phyloP scores from a whole-genome alignment of 106 monocot species.

The Dioscorea alata region DNA sequence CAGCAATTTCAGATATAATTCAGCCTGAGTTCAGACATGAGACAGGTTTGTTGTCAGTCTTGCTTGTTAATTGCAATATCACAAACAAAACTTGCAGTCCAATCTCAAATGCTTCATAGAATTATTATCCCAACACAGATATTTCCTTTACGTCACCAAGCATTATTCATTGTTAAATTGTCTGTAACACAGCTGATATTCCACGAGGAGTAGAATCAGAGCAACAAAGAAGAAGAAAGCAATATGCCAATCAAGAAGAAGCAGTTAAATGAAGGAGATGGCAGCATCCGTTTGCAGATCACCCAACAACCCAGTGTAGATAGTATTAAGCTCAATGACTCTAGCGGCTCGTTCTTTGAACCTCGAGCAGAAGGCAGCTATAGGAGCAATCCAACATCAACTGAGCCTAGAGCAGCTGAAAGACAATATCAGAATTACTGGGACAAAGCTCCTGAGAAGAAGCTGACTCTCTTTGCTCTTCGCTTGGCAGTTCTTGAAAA shows the following conservation, averaged over 20 bases:
- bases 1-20: too few relatives aligned
- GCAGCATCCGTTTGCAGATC: neutral
- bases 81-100: too few relatives aligned
- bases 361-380: neutral
- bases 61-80: too few relatives aligned
- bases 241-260: neutral
- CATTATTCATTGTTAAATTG: too few relatives aligned
- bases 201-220: too few relatives aligned
- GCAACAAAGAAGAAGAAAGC: too few relatives aligned
- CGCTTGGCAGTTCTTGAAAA: slow-evolving; percentile 14
- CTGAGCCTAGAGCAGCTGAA: neutral
- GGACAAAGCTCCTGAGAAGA: slow-evolving; percentile 10
- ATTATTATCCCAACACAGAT: too few relatives aligned
- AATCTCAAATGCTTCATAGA: too few relatives aligned
- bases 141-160: too few relatives aligned
- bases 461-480: slow-evolving; percentile 17
- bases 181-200: too few relatives aligned
- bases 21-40: too few relatives aligned
- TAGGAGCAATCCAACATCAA: neutral
- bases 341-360: neutral
- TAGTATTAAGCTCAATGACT: neutral
- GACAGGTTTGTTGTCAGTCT: too few relatives aligned
- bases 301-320: neutral
- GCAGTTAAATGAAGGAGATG: neutral
- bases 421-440: neutral